Evolutionary conservation across 352 stramenopile species (phyloP), one percentile per base, ranked within the genome.

Genomic region (Globisporangium parvum): DNA sequence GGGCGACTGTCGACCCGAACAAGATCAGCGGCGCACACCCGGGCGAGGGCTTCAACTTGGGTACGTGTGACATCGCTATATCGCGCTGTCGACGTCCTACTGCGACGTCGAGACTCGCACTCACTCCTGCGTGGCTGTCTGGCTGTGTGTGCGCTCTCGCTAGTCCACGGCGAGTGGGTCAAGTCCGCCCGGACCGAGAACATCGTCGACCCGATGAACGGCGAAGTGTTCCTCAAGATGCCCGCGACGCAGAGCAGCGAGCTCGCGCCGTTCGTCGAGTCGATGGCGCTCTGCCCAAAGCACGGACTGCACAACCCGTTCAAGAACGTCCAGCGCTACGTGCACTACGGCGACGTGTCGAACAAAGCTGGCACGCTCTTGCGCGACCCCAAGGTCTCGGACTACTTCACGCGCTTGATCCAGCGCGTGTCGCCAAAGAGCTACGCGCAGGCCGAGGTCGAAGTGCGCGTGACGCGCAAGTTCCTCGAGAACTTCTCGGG

Each of bases 401-500:
- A 98, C 65, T 99, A 98, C 80, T 99, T 99, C 63, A 80, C 91
- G 31, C 76, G 84, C 50, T 79, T 97, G 18, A 98, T 99, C 64
- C 93, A 98, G 75, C 95, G 95, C 50, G 97, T 97, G 56, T 96
- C 96, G 9, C 96, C 97, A 17, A 99, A 99, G 77, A 97, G 86
- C 68, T 96, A 99, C 69, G 85, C 80, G 33, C 95, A 99, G 77
- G 95, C 95, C n/a, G 78, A 77, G 31, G 87, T 76, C 45, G 91
- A 98, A 67, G 88, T 98, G 35, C 73, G 77, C 23, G 95, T 99
- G 9, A 98, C 96, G 35, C 84, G 93, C 59, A 91, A 94, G 60
- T 99, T 99, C 66, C 74, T 99, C 10, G 95, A 99, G 66, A 99
- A 98, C 78, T 99, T 99, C 66, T 91, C 77, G 3, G 91, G 93